These are phyloP conservation scores for Aquilaria agallochum DNA, from an alignment of 441 rosid species.

Conservation along the genomic window DNA sequence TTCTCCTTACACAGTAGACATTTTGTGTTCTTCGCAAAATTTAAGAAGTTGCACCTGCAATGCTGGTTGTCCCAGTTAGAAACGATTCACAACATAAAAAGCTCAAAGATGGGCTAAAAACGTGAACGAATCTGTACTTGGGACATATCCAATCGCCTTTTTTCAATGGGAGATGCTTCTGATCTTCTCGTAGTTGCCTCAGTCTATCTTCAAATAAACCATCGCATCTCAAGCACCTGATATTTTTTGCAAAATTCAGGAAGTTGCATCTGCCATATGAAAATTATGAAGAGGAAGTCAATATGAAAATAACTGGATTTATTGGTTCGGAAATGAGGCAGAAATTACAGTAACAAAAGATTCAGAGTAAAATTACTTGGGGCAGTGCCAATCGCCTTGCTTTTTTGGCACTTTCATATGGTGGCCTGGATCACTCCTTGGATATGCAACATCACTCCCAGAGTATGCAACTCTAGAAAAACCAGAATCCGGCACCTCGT, in stretches of 20 bases:
- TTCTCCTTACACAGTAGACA: conserved; percentile 75
- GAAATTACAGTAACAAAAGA: background rate
- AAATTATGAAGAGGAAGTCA: background rate
- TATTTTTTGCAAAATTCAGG: conserved; percentile 74
- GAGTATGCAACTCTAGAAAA: conserved; percentile 7
- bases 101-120: conserved; percentile 4
- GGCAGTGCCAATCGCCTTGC: conserved; percentile 82
- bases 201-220: conserved; percentile 54
- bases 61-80: conserved; percentile 15
- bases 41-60: conserved; percentile 74
- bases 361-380: conserved; percentile 38
- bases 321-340: too few relatives aligned
- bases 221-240: conserved; percentile 69
- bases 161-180: conserved; percentile 73
- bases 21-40: conserved; percentile 78
- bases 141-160: conserved; percentile 93
- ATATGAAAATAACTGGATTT: too few relatives aligned
- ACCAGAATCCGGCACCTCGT: conserved; percentile 27
- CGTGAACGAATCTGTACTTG: conserved; percentile 31
- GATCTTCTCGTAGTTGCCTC: conserved; percentile 50
- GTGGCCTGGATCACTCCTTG: conserved; percentile 6
- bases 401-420: conserved; percentile 35
- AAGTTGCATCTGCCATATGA: conserved; percentile 62
- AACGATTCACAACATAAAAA: conserved; percentile 6
- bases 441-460: conserved; percentile 9